Conservation (phyloP, 768 basidiomycete genomes). For the Lyophyllum decastes region DNA sequence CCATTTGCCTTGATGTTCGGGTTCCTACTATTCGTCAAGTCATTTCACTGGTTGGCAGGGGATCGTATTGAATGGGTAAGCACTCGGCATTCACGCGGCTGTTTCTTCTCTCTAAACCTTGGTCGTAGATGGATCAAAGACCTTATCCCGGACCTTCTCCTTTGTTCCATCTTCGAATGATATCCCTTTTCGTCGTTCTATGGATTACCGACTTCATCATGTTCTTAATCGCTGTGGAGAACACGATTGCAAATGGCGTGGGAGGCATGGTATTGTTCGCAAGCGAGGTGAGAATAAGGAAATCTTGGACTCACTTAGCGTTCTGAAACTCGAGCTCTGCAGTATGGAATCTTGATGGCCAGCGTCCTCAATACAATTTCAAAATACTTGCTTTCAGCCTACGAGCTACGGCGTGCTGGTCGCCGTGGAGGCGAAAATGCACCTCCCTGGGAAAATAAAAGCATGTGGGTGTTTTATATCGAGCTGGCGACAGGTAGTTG, state of each 20-base stretch:
- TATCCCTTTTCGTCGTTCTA: constrained; percentile 70
- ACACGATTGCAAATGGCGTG: constrained; percentile 75
- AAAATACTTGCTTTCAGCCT: constrained; percentile 80
- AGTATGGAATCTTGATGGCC: constrained; percentile 91
- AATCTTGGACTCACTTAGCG: neutral
- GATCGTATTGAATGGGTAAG: constrained; percentile 95
- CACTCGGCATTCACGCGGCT: neutral
- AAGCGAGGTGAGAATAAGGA: constrained; percentile 69
- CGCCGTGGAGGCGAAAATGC: constrained; percentile 80
- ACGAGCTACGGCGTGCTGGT: constrained; percentile 81
- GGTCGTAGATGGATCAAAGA: constrained; percentile 89
- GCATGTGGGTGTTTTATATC: constrained; percentile 95
- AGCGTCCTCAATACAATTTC: constrained; percentile 75
- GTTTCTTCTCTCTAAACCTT: constrained; percentile 8
- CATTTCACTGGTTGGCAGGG: constrained; percentile 95
- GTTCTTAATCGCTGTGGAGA: constrained; percentile 80
- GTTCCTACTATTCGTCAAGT: constrained; percentile 92
- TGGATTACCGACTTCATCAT: constrained; percentile 76
- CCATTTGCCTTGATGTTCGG: constrained; percentile 93
- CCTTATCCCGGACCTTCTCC: constrained; percentile 83
- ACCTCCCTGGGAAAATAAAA: constrained; percentile 96
- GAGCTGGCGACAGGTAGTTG: constrained; percentile 84
- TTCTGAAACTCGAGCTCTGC: constrained; percentile 14
- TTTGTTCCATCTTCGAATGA: constrained; percentile 86
- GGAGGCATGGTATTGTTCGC: constrained; percentile 95